Conservation (phyloP, 768 basidiomycete genomes). For the Trametes cubensis region DNA sequence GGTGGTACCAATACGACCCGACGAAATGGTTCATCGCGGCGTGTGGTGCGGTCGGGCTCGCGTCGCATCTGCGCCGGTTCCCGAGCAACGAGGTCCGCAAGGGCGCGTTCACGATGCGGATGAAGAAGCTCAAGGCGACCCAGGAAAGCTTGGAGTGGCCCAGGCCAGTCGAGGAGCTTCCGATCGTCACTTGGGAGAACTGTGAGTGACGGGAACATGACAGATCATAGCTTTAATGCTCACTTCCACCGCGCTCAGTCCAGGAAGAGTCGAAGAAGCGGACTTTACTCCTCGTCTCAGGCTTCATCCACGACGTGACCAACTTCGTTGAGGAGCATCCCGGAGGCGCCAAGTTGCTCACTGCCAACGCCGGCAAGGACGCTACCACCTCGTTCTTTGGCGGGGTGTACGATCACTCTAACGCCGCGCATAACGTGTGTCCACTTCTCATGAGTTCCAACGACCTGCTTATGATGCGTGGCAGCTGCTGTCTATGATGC, state of each 20-base stretch:
- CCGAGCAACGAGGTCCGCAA: constrained; percentile 77
- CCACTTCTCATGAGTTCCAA: background rate
- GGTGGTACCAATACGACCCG: constrained; percentile 91
- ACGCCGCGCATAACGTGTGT: constrained; percentile 82
- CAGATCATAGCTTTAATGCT: background rate
- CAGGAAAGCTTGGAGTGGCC: constrained; percentile 84
- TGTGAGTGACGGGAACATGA: constrained; percentile 48
- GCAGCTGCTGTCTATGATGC: constrained; percentile 60
- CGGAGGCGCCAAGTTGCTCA: constrained; percentile 82
- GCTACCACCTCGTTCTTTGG: constrained; percentile 95
- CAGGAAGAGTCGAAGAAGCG: constrained; percentile 78
- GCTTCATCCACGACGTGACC: constrained; percentile 90
- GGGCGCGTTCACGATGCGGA: constrained; percentile 91
- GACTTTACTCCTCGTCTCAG: constrained; percentile 82
- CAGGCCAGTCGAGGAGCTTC: constrained; percentile 69
- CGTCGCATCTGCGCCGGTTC: constrained; percentile 65
- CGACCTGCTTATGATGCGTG: background rate
- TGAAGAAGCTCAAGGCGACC: constrained; percentile 80
- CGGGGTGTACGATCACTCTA: constrained; percentile 86
- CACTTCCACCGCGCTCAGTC: constrained; percentile 44
- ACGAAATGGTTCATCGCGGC: constrained; percentile 90
- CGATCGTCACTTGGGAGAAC: constrained; percentile 84
- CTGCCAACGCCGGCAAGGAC: constrained; percentile 86
- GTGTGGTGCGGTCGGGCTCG: constrained; percentile 58
- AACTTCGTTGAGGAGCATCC: constrained; percentile 90